phyloP scores from a whole-genome alignment of 441 rosid genomes.

The Omphalea diandra region DNA sequence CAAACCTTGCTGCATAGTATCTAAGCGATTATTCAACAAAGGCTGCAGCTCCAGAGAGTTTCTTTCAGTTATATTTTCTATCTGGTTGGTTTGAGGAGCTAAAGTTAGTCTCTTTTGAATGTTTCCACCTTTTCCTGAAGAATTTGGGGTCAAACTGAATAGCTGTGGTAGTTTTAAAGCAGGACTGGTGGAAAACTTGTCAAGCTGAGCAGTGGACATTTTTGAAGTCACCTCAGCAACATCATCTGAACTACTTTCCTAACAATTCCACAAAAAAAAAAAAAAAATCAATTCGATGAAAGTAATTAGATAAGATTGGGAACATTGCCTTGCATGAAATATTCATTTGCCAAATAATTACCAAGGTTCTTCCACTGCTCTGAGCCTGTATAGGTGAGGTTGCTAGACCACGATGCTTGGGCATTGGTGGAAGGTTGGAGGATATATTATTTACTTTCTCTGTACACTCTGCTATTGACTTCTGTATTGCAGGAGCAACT shows the following conservation, averaged over 20 bases:
- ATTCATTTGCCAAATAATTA: conserved; percentile 31
- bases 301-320: not conserved
- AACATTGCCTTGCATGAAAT: conserved; percentile 3
- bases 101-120: conserved; percentile 65
- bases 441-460: conserved; percentile 79
- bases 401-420: conserved; percentile 58
- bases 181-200: conserved; percentile 69
- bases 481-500: conserved; percentile 87
- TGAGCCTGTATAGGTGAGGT: conserved; percentile 70
- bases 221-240: conserved; percentile 66
- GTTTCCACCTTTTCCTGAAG: conserved; percentile 81
- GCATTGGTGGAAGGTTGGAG: conserved; percentile 62
- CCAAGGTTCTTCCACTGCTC: conserved; percentile 72
- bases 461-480: conserved; percentile 80
- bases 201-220: conserved; percentile 74
- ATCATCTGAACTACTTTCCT: conserved; percentile 80
- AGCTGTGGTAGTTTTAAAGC: conserved; percentile 91
- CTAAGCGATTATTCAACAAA: conserved; percentile 43
- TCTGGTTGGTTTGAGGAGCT: conserved; percentile 58
- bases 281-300: conserved; percentile 16
- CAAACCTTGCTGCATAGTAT: conserved; percentile 69
- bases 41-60: conserved; percentile 61
- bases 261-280: conserved; percentile 25
- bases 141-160: conserved; percentile 89
- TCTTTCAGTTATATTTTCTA: conserved; percentile 62